Conservation (phyloP, 1,284 basidiomycete species). For the Trichosporon asahii region DNA sequence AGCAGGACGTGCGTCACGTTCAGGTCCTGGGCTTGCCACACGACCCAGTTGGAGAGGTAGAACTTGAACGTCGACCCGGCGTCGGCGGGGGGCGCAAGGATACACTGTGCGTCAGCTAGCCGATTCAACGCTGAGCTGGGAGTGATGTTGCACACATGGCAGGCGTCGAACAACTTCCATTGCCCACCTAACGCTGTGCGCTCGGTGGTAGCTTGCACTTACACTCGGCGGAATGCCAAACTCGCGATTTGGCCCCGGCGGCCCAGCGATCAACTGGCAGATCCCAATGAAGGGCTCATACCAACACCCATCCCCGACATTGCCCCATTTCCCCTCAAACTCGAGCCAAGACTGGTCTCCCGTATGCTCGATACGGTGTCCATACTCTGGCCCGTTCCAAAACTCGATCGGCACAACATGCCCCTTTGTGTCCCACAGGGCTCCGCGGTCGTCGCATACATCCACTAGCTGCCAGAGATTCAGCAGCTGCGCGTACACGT, state of each 20-base stretch:
- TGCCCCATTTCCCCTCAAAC: constrained; percentile 43
- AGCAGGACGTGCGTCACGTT: constrained; percentile 33
- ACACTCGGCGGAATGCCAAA: constrained; percentile 42
- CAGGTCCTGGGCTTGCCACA: constrained; percentile 14
- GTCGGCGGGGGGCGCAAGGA: constrained; percentile 26
- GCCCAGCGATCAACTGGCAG: constrained; percentile 45
- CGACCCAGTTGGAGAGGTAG: constrained; percentile 28
- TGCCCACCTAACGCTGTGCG: too few species aligned
- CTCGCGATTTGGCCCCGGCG: constrained; percentile 42
- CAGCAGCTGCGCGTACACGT: constrained; percentile 40
- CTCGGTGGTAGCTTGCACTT: constrained; percentile 12
- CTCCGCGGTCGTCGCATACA: constrained; percentile 41
- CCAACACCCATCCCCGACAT: constrained; percentile 45
- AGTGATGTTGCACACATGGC: too few species aligned
- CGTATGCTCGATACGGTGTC: constrained; percentile 28
- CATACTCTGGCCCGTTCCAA: constrained; percentile 32
- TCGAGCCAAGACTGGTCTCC: constrained; percentile 42
- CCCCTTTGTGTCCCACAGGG: constrained; percentile 46
- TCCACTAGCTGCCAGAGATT: constrained; percentile 43
- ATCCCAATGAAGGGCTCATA: constrained; percentile 38
- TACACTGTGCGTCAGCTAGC: constrained; percentile 28
- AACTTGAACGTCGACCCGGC: constrained; percentile 32
- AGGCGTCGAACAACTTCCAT: too few species aligned
- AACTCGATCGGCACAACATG: constrained; percentile 41
- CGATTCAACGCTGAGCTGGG: too few species aligned